A percentile compares a stretch with the other conserved stretches of the same genome.
phyloP scores from a whole-genome alignment of 108 stramenopile species.

The Cyclotella sp. region DNA sequence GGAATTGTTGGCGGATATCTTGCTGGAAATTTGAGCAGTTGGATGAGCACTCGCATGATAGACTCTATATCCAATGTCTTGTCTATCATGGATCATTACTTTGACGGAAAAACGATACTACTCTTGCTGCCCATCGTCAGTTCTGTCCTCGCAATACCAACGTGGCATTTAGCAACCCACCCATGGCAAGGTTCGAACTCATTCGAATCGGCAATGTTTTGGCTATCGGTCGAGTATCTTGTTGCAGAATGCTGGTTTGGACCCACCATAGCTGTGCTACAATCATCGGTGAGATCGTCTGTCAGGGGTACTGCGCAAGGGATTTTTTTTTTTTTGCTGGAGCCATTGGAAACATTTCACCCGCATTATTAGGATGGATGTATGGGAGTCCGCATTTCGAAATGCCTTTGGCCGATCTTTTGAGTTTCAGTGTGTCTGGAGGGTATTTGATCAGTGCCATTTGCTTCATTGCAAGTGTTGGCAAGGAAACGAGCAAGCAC shows the following conservation, averaged over 20 bases:
- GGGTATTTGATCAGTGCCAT: slow-evolving; percentile 69
- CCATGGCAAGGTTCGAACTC: slow-evolving; percentile 47
- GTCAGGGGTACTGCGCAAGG: slow-evolving; percentile 85
- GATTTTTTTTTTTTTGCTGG: slow-evolving; percentile 83
- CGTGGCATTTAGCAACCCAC: slow-evolving; percentile 78
- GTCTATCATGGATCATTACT: slow-evolving; percentile 30
- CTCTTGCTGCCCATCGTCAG: slow-evolving; percentile 83
- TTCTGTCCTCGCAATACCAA: slow-evolving; percentile 79
- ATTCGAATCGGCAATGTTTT: slow-evolving; percentile 80
- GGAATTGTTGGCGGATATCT: slow-evolving; percentile 77
- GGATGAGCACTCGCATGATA: slow-evolving; percentile 5
- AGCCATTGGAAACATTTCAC: slow-evolving; percentile 79
- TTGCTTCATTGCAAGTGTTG: slow-evolving; percentile 63
- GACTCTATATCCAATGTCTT: neutral
- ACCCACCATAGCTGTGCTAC: slow-evolving; percentile 84
- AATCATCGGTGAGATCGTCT: slow-evolving; percentile 71
- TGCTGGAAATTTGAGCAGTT: slow-evolving; percentile 57
- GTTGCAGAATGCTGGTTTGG: slow-evolving; percentile 96
- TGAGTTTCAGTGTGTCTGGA: slow-evolving; percentile 64
- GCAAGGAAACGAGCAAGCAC: neutral
- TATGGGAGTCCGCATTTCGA: slow-evolving; percentile 55
- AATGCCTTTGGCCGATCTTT: slow-evolving; percentile 46
- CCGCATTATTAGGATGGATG: slow-evolving; percentile 65
- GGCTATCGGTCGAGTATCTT: slow-evolving; percentile 83
- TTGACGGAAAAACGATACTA: slow-evolving; percentile 57